Conservation (phyloP, 768 basidiomycete species). For the Peribolospora kevripleyi region DNA sequence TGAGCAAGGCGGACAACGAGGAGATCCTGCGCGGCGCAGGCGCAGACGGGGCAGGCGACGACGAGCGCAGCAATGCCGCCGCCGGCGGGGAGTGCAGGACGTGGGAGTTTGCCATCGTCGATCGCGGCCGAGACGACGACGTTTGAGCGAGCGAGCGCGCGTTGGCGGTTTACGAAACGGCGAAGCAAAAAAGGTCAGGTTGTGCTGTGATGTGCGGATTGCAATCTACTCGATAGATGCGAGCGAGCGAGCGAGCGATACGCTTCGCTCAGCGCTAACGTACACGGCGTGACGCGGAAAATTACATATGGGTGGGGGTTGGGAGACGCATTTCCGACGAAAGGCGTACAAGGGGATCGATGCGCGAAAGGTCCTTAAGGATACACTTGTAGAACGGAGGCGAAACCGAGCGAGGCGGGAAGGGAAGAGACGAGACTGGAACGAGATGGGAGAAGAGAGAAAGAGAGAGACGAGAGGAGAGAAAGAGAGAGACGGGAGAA, state of each 20-base stretch:
- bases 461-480: neutral
- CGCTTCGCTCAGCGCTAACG: neutral
- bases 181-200: neutral
- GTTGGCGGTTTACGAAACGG: neutral
- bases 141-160: neutral
- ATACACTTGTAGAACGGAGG: too few relatives aligned
- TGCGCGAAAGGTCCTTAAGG: neutral
- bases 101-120: conserved; percentile 53
- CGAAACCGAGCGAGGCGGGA: neutral
- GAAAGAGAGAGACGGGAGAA: neutral
- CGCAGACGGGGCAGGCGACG: conserved; percentile 3
- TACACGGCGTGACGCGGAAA: conserved; percentile 2
- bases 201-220: too few relatives aligned
- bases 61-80: neutral
- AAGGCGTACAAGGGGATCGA: too few relatives aligned
- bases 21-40: conserved; percentile 23
- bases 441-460: neutral
- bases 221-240: too few relatives aligned
- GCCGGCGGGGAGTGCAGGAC: conserved; percentile 44
- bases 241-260: too few relatives aligned
- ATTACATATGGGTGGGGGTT: neutral
- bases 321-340: neutral
- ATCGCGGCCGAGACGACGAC: neutral
- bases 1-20: conserved; percentile 42
- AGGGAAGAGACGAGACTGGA: neutral